Percentiles rank a stretch among this genome's conserved stretches.
Conservation (phyloP, 2,329 filamentous ascomycete species). For the Shiraia bambusicola region DNA sequence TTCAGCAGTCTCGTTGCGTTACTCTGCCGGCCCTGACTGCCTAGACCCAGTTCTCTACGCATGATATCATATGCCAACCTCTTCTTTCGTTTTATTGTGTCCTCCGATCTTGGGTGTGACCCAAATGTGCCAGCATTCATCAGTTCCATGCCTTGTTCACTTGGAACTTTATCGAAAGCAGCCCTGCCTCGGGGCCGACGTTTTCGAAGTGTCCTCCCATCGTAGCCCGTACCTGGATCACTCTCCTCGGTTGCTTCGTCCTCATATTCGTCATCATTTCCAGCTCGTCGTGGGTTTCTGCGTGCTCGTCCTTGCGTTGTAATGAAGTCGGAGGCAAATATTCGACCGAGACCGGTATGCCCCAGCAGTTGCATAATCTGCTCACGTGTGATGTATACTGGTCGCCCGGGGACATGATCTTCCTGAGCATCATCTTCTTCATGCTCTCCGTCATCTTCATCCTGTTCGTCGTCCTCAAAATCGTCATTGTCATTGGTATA, state of each 20-base stretch:
- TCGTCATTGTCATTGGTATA: constrained; percentile 44
- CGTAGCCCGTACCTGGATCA: constrained; percentile 42
- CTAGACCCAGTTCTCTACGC: constrained; percentile 78
- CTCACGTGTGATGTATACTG: constrained; percentile 48
- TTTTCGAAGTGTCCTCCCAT: constrained; percentile 37
- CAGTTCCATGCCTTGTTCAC: constrained; percentile 70
- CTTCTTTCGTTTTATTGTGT: constrained; percentile 59
- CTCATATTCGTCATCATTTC: constrained; percentile 40
- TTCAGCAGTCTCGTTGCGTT: constrained; percentile 67
- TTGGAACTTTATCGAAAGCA: constrained; percentile 80
- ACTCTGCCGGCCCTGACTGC: constrained; percentile 58
- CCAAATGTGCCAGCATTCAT: constrained; percentile 86
- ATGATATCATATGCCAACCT: constrained; percentile 70
- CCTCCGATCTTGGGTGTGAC: constrained; percentile 56
- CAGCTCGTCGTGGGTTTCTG: constrained; percentile 5
- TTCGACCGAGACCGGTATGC: constrained; percentile 54
- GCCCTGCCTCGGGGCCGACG: constrained; percentile 52
- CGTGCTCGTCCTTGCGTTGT: constrained; percentile 17
- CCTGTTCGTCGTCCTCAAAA: constrained; percentile 35
- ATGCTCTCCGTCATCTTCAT: constrained; percentile 29
- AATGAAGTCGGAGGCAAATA: constrained; percentile 46
- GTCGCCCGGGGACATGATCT: constrained; percentile 20
- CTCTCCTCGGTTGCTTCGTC: constrained; percentile 45
- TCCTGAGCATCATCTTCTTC: constrained; percentile 35
- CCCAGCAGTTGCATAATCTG: constrained; percentile 59